Percentiles rank a stretch among this genome's conserved stretches.
phyloP scores from a whole-genome alignment of 2,329 filamentous ascomycete genomes.

The Aurifilum marmelostoma region DNA sequence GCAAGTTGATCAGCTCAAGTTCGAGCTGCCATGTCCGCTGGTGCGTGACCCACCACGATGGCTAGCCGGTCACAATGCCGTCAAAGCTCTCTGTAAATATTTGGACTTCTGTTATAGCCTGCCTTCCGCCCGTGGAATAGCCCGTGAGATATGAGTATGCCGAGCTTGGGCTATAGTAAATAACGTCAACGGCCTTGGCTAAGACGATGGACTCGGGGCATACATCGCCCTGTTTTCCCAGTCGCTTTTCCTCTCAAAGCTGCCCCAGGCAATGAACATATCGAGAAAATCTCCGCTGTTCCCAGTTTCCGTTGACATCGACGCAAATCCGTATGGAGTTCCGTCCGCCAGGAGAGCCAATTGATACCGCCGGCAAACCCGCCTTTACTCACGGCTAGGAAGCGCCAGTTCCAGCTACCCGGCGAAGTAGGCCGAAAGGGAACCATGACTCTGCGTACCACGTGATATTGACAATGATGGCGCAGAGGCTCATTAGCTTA shows the following conservation, averaged over 20 bases:
- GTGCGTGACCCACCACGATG: slow-evolving; percentile 43
- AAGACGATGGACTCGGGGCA: slow-evolving; percentile 49
- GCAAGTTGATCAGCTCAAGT: slow-evolving; percentile 50
- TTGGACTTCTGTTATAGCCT: slow-evolving; percentile 59
- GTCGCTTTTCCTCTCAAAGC: slow-evolving; percentile 6
- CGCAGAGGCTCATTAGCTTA: slow-evolving; percentile 39
- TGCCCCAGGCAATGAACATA: slow-evolving; percentile 39
- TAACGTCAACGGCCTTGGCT: slow-evolving; percentile 50
- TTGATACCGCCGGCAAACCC: slow-evolving; percentile 38
- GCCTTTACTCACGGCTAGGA: slow-evolving; percentile 37
- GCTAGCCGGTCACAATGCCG: slow-evolving; percentile 54
- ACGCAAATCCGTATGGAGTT: slow-evolving; percentile 42
- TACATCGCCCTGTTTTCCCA: slow-evolving; percentile 48
- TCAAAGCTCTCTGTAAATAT: slow-evolving; percentile 60
- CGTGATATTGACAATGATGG: slow-evolving; percentile 38
- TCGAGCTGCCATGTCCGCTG: slow-evolving; percentile 44
- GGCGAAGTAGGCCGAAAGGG: slow-evolving; percentile 40
- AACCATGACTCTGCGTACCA: slow-evolving; percentile 36
- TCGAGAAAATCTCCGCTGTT: slow-evolving; percentile 38
- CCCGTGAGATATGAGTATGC: slow-evolving; percentile 58
- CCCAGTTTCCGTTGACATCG: slow-evolving; percentile 46
- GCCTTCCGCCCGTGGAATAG: slow-evolving; percentile 62
- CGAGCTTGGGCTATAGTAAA: slow-evolving; percentile 48
- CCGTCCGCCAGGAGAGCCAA: slow-evolving; percentile 32
- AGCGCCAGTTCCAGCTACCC: slow-evolving; percentile 37